Base-by-base conservation (phyloP, 106 monocot genomes). In the Platanthera zijinensis region DNA sequence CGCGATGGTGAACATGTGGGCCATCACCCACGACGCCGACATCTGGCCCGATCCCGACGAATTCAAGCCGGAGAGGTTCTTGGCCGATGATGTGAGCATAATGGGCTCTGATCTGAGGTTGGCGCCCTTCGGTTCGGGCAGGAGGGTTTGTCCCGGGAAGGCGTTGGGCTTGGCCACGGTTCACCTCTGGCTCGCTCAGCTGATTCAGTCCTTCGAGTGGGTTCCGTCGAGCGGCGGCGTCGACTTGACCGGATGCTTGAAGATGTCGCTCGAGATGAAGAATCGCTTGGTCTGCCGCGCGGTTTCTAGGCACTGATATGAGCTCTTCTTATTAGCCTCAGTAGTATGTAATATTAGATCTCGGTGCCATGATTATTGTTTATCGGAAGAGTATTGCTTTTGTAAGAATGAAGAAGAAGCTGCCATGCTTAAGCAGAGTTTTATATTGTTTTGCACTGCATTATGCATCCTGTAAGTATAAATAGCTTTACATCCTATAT, bases 1-100 rank as follows among this genome's bases (percentile, higher is more conserved):
- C 0, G 89, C 92, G 5, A 92, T 92, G 92, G 92, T 92, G 50
- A 92, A 92, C 83, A 92, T 92, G 92, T 92, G 89, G 89, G 79
- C 89, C 30, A 92, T 92, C 9, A 78, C 89, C 63, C 92, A 89
- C 25, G 89, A 92, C 56, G 75, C 64, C 8, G 52, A 69, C 4
- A 73, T 87, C 13, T 92, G 92, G 92, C 10, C 76, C 0, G 77
- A 89, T 11, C 78, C 87, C 3, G 57, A 75, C 0, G 61, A 63
- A 53, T 92, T 89, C 78, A 74, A 82, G 48, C 92, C 92, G 0
- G 89, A 87, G 72, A 54, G 92, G 61, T 92, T 92, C 77, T 30
- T 76, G 79, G 74, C 50, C 9, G 81, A 92, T 54, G 86, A 86
- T 50, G 84, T 92, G n/a, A 85, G 78, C 73, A 57, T 92, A 14